Evolutionary conservation across 805 yeast genomes (phyloP), one percentile per base, ranked within the genome.

Genomic region (Starmerella vitae): DNA sequence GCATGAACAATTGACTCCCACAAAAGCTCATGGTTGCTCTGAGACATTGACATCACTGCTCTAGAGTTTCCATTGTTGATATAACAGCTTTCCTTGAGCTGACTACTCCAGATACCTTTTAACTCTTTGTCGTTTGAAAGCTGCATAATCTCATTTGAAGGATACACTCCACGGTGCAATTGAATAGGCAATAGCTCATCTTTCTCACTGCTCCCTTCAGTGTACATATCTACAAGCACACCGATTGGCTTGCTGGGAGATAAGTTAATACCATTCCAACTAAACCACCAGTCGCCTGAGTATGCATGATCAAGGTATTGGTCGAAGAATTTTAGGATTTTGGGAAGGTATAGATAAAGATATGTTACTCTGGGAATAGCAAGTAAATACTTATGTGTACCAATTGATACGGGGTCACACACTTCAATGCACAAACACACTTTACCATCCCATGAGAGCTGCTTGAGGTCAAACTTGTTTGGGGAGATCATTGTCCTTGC

Each of bases 41-140:
- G 75, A 5, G 91, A 71, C 39, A 88, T 60, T 20, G 67, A 66
- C 93, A 88, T 79, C n/a, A 88, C 71, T 2, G 74, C 68, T 44
- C 79, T 83, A 5, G 94, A 68, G n/a, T 73, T 70, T 0, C 94
- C 94, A 47, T 77, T 74, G 27, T 80, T 56, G 0, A 84, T 72
- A 51, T 68, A 83, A 51, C 84, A 74, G 4, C 84, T 70, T 53
- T 88, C 96, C 52, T 91, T 88, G 54, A 84, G 60, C 43, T 75
- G 84, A 54, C 88, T 85, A 44, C 76, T 61, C 77, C 91, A 76
- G 36, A 71, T 67, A 36, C 67, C 70, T 33, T 59, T 65, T 42
- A 73, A 47, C 10, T 65, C 53, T 19, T 50, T 44, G 39, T 33
- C n/a, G 3, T 50, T 51, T 2, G 58, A 41, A 34, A 57, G 39